Evolutionary conservation across 2,329 filamentous ascomycete genomes (phyloP).

Genomic region (Lasiodiplodia hormozganensis): DNA sequence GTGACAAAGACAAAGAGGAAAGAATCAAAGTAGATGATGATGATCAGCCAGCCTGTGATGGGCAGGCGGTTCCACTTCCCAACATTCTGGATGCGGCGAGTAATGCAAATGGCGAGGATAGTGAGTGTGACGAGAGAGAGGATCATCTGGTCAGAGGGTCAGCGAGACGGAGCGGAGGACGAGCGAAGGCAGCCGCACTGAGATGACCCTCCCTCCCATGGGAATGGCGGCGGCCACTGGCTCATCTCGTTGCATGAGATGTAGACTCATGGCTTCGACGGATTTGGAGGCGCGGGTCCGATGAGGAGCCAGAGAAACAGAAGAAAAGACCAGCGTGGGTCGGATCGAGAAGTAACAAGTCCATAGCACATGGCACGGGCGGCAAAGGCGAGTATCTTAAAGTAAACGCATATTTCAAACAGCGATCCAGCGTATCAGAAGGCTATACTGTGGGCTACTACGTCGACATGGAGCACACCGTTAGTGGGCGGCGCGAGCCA

Average conservation of each 20-base stretch:
- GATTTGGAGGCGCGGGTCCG: background rate
- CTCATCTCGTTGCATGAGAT: background rate
- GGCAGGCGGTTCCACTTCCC: conserved; percentile 36
- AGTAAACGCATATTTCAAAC: conserved; percentile 10
- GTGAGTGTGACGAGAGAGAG: conserved; percentile 20
- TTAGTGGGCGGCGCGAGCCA: conserved; percentile 14
- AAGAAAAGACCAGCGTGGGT: background rate
- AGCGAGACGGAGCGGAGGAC: background rate
- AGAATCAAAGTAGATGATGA: conserved; percentile 67
- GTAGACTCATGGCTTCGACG: background rate
- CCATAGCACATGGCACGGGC: conserved; percentile 20
- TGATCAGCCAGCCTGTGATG: conserved; percentile 51
- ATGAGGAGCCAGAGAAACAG: background rate
- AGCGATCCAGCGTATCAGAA: conserved; percentile 5
- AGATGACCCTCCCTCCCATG: conserved; percentile 36
- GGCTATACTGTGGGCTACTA: conserved; percentile 17
- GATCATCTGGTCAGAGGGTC: conserved; percentile 8
- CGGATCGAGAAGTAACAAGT: conserved; percentile 8
- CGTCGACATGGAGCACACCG: conserved; percentile 13
- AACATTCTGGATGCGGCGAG: conserved; percentile 37
- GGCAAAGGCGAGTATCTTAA: conserved; percentile 15
- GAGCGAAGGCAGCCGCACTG: conserved; percentile 26
- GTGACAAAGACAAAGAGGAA: conserved; percentile 66
- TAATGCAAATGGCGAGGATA: conserved; percentile 31
- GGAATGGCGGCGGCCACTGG: conserved; percentile 34